Percentiles rank a stretch among this genome's conserved stretches.
Evolutionary conservation across 495 filamentous ascomycete species (phyloP).

Genomic region (Penicillium chermesinum): DNA sequence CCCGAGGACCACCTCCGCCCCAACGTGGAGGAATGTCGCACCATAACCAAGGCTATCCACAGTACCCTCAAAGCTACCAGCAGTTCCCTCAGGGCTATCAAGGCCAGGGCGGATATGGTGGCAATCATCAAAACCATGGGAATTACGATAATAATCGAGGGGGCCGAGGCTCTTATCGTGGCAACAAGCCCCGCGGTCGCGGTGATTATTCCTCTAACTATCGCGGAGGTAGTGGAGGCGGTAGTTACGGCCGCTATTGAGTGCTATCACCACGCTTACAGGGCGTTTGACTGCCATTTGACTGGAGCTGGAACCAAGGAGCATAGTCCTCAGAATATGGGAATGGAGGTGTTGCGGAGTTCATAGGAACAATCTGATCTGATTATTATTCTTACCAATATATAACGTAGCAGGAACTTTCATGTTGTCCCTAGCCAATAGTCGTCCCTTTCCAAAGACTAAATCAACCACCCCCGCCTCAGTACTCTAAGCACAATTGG

Average conservation of each 20-base stretch:
- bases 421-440: no score
- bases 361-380: no score
- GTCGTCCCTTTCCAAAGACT: no score
- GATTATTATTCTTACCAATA: no score
- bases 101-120: conserved; percentile 4
- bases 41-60: conserved; percentile 11
- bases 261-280: neutral
- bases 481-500: no score
- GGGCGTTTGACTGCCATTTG: conserved; percentile 4
- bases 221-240: conserved; percentile 10
- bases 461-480: no score
- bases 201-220: neutral
- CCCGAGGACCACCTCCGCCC: conserved; percentile 38
- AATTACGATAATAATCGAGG: neutral
- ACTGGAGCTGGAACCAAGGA: no score
- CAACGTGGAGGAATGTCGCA: conserved; percentile 35
- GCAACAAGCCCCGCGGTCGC: neutral
- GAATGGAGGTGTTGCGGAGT: no score
- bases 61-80: no score
- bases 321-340: no score
- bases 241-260: conserved; percentile 40
- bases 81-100: conserved; percentile 25
- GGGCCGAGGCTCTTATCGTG: neutral
- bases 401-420: no score
- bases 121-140: neutral